Evolutionary conservation across 2,329 filamentous ascomycete genomes (phyloP), one percentile per base, ranked within the genome.

Genomic region (Aspergillus jensenii): DNA sequence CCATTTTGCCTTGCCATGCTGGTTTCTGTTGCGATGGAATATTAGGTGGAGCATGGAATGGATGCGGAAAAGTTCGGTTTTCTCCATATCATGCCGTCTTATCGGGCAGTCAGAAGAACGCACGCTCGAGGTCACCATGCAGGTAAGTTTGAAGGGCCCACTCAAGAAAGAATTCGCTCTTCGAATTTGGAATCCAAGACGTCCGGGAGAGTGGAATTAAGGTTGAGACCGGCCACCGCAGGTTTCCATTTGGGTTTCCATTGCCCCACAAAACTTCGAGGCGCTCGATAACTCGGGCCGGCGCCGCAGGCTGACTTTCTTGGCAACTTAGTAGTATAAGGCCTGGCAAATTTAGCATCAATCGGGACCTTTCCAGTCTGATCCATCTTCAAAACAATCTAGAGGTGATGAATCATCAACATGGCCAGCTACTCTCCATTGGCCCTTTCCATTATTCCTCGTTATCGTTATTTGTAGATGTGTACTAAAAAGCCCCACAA

Each of bases 11-110:
- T 84, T 81, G 55, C 87, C 87, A 74, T 98, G 93, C 77, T 98
- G 93, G 78, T 97, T 98, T 70, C 87, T 88, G 79, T 97, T 95
- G 67, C 92, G 90, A 71, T 91, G 87, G 74, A 88, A 85, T 67
- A 96, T 84, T 64, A 90, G 83, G 68, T 88, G 81, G 45, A 97
- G 84, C 47, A 68, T 77, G 58, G 68, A 81, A 52, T 71, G 66
- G 6, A 74, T 63, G 6, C 64, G 61, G 35, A 59, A 58, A 11
- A 76, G 61, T 39, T 71, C 65, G 25, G 69, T 59, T 17, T 62
- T 45, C 21, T 75, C 71, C 69, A 73, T 74, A 48, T 40, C 23
- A 17, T 49, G 19, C 31, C 33, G 35, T 39, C 46, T 21, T 37
- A 17, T 9, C 25, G 25, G n/a, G 17, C 21, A 12, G 8, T 31